Conservation (phyloP, 192 early-diverging fungal genomes). For the Gaertneriomyces semiglobifer region DNA sequence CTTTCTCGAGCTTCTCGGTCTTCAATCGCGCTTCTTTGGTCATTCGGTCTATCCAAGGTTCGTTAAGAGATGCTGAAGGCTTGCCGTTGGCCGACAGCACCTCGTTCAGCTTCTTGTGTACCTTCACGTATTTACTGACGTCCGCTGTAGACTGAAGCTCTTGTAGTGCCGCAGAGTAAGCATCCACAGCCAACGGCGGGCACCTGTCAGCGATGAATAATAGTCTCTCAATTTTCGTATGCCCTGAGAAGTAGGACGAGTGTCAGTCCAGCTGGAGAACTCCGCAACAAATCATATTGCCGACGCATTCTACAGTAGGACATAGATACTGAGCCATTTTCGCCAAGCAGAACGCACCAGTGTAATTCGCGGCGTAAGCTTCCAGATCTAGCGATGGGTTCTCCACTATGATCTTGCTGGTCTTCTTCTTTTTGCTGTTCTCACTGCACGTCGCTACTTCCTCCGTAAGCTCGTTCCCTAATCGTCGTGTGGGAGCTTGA, state of each 20-base stretch:
- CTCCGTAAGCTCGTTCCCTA: neutral
- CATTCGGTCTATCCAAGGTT: conserved; percentile 48
- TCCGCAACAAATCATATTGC: neutral
- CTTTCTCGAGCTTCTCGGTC: conserved; percentile 65
- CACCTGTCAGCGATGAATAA: conserved; percentile 73
- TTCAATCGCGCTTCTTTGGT: conserved; percentile 41
- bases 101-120: conserved; percentile 56
- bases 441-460: neutral
- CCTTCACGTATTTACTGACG: conserved; percentile 45
- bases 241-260: conserved; percentile 41
- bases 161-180: conserved; percentile 57
- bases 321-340: neutral
- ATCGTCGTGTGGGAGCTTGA: no score
- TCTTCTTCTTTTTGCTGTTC: conserved; percentile 38
- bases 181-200: conserved; percentile 64
- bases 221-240: conserved; percentile 64
- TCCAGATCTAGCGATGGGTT: conserved; percentile 53
- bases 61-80: conserved; percentile 41
- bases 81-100: conserved; percentile 37
- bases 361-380: conserved; percentile 62
- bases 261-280: neutral
- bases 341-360: conserved; percentile 38
- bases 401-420: conserved; percentile 26
- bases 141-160: conserved; percentile 56
- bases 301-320: neutral